These are phyloP conservation scores for Trichaptum fuscoviolaceum DNA, from an alignment of 768 basidiomycete species.

Conservation along the genomic window DNA sequence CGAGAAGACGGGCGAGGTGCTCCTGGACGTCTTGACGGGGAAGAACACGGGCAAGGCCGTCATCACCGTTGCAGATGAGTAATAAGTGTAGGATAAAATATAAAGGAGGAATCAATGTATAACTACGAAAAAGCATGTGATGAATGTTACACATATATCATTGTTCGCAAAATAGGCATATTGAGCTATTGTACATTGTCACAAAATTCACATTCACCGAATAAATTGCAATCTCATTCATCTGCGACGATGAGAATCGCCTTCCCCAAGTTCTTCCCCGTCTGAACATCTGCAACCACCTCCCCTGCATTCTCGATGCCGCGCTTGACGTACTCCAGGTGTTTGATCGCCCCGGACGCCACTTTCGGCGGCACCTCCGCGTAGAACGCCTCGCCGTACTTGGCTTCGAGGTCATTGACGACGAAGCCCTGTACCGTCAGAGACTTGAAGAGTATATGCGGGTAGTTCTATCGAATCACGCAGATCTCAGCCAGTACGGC, in stretches of 20 bases:
- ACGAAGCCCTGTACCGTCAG: constrained; percentile 33
- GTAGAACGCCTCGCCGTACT: constrained; percentile 39
- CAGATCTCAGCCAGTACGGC: constrained; percentile 19
- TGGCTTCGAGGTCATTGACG: constrained; percentile 21
- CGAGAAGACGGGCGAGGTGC: constrained; percentile 32
- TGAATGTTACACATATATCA: too few relatives aligned
- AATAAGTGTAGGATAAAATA: too few relatives aligned
- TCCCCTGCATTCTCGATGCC: constrained; percentile 39
- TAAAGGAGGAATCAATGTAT: too few relatives aligned
- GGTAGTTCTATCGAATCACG: constrained; percentile 28
- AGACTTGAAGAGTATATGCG: constrained; percentile 35
- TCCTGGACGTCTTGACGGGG: constrained; percentile 32
- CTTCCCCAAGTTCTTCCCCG: constrained; percentile 33
- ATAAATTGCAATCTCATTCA: neutral
- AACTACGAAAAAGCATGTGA: too few relatives aligned
- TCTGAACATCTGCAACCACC: constrained; percentile 30
- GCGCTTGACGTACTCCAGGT: constrained; percentile 37
- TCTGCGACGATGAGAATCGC: constrained; percentile 22
- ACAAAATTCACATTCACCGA: neutral
- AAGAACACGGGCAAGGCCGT: constrained; percentile 33
- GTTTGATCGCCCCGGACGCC: constrained; percentile 41
- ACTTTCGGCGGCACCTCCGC: constrained; percentile 34
- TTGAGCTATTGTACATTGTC: neutral
- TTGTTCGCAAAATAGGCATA: too few relatives aligned
- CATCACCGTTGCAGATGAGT: constrained; percentile 15